Conservation (phyloP, 352 stramenopile genomes). For the Globisporangium heterothallicum region DNA sequence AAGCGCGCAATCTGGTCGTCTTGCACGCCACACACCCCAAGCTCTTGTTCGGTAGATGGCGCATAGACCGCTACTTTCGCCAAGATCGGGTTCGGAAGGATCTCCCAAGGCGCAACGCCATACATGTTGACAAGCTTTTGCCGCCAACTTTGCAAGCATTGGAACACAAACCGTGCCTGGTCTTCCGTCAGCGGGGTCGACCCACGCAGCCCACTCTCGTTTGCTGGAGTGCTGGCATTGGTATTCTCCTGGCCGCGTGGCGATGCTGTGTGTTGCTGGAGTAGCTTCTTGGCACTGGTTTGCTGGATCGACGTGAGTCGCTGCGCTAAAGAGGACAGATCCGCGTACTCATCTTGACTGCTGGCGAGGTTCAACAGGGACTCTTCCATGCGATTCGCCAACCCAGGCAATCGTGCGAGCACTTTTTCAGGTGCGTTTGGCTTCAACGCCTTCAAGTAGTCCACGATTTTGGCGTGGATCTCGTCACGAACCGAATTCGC, state of each 20-base stretch:
- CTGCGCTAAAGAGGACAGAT: slow-evolving; percentile 89
- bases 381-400: slow-evolving; percentile 95
- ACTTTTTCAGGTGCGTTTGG: slow-evolving; percentile 94
- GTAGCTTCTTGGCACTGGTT: slow-evolving; percentile 47
- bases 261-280: slow-evolving; percentile 43
- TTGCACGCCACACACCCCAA: slow-evolving; percentile 42
- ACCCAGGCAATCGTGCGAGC: slow-evolving; percentile 92
- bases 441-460: slow-evolving; percentile 90
- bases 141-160: slow-evolving; percentile 70
- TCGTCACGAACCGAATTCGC: slow-evolving; percentile 30
- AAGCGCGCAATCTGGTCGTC: slow-evolving; percentile 49
- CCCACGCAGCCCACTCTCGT: neutral
- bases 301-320: slow-evolving; percentile 89
- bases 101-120: slow-evolving; percentile 61
- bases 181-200: slow-evolving; percentile 46
- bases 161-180: slow-evolving; percentile 54
- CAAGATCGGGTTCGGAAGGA: slow-evolving; percentile 63
- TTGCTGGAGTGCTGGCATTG: slow-evolving; percentile 9
- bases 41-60: slow-evolving; percentile 47
- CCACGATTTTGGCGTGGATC: slow-evolving; percentile 76
- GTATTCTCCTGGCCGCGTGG: neutral
- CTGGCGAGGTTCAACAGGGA: slow-evolving; percentile 84
- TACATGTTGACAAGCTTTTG: slow-evolving; percentile 77
- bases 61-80: slow-evolving; percentile 66
- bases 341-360: slow-evolving; percentile 88